A percentile compares a stretch with the other conserved stretches of the same genome.
phyloP scores from a whole-genome alignment of 768 basidiomycete species.

The Agaricus blazei region DNA sequence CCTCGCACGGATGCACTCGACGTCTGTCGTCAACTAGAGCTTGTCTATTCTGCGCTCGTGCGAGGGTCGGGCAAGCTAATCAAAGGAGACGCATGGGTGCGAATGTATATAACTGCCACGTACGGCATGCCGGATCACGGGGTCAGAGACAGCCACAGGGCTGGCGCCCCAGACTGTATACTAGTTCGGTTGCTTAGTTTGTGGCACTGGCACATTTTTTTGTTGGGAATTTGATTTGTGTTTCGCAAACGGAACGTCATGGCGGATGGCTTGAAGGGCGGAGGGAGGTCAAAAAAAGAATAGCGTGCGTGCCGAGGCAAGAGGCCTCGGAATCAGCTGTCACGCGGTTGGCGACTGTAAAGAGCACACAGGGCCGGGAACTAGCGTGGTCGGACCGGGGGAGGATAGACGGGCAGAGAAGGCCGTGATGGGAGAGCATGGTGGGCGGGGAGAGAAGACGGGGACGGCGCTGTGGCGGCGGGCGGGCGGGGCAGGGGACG shows the following conservation, averaged over 20 bases:
- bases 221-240: too few relatives aligned
- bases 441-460: neutral
- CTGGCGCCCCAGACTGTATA: too few relatives aligned
- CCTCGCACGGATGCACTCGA: constrained; percentile 25
- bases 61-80: neutral
- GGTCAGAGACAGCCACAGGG: too few relatives aligned
- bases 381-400: constrained; percentile 2
- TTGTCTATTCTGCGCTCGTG: neutral
- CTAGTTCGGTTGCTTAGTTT: too few relatives aligned
- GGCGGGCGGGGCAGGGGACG: neutral
- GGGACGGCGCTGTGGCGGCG: neutral
- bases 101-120: too few relatives aligned
- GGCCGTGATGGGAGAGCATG: constrained; percentile 19
- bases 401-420: constrained; percentile 14
- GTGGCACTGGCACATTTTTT: too few relatives aligned
- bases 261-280: too few relatives aligned
- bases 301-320: too few relatives aligned
- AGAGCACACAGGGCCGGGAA: constrained; percentile 1
- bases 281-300: too few relatives aligned
- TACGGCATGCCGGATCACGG: too few relatives aligned
- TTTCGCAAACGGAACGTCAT: too few relatives aligned
- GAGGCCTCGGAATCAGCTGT: neutral
- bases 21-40: constrained; percentile 18
- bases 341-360: neutral
- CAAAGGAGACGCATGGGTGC: neutral